Conservation (phyloP, 2,329 filamentous ascomycete genomes). For the Myriosclerotinia duriaeana region DNA sequence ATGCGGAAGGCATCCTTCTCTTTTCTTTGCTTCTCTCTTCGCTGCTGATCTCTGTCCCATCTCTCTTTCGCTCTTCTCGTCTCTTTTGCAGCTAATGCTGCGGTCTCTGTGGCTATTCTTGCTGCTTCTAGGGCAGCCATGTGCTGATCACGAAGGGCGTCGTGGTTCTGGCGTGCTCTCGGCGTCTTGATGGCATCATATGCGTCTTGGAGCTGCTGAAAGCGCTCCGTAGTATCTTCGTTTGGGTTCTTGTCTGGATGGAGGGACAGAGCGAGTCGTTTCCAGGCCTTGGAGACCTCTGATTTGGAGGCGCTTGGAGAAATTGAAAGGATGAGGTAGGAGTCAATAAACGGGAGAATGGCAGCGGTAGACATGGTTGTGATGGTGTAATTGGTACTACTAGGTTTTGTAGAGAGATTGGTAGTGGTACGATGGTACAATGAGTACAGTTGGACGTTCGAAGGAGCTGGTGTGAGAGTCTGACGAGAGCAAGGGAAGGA, state of each 20-base stretch:
- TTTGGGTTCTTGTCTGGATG: constrained; percentile 1
- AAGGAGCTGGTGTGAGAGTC: not conserved
- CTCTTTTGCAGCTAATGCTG: not conserved
- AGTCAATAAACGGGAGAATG: not conserved
- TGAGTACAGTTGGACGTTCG: not conserved
- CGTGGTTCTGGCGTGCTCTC: not conserved
- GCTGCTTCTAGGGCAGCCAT: not conserved
- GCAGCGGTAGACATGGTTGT: not conserved
- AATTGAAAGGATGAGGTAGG: not conserved
- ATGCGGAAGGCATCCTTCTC: not conserved
- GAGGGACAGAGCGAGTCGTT: not conserved
- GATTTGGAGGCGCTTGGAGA: not conserved
- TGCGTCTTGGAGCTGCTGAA: not conserved
- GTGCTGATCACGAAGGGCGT: not conserved
- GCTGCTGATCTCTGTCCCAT: not conserved
- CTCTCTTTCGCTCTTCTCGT: not conserved
- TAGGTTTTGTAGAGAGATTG: not conserved
- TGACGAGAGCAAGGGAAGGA: not conserved
- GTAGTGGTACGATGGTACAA: not conserved
- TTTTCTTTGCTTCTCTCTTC: not conserved
- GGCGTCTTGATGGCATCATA: not conserved
- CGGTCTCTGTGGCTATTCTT: not conserved
- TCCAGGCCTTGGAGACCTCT: not conserved
- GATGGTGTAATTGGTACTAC: not conserved
- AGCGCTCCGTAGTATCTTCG: not conserved